Percentiles rank a stretch among this genome's conserved stretches.
Conservation (phyloP, 768 basidiomycete species). For the Suillus paluster region DNA sequence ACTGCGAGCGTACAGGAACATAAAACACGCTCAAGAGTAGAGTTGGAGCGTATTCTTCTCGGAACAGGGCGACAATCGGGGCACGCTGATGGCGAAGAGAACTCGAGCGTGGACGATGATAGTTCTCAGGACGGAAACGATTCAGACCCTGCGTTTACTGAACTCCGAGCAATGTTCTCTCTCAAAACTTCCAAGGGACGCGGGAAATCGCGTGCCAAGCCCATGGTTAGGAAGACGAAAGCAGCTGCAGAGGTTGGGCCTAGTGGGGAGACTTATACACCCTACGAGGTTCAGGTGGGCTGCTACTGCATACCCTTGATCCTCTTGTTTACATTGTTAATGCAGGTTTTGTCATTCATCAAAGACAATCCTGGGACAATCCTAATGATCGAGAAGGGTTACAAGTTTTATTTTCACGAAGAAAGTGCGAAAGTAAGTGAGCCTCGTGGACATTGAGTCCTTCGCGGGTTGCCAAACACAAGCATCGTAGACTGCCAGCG, state of each 20-base stretch:
- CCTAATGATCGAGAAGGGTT: conserved; percentile 83
- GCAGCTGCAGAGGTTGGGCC: conserved; percentile 57
- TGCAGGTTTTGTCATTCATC: conserved; percentile 55
- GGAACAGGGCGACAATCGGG: conserved; percentile 37
- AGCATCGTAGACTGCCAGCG: conserved; percentile 62
- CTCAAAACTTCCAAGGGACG: conserved; percentile 39
- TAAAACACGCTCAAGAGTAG: conserved; percentile 36
- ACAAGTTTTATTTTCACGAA: conserved; percentile 83
- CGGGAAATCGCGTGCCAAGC: conserved; percentile 36
- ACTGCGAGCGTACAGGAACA: conserved; percentile 48
- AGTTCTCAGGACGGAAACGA: conserved; percentile 40
- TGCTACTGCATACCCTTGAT: not conserved
- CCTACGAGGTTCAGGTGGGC: conserved; percentile 71
- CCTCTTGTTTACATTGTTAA: not conserved
- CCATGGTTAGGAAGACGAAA: conserved; percentile 36
- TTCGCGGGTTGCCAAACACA: conserved; percentile 13
- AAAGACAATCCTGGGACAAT: conserved; percentile 65
- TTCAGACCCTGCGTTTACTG: conserved; percentile 51
- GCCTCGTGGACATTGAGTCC: not conserved
- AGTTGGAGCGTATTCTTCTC: conserved; percentile 59
- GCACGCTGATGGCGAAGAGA: conserved; percentile 23
- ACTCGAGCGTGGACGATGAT: conserved; percentile 28
- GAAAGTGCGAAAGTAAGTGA: conserved; percentile 75
- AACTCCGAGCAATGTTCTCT: conserved; percentile 53
- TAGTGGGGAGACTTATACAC: conserved; percentile 73